Percentiles rank a stretch among this genome's conserved stretches.
These are phyloP conservation scores for Emmonsia crescens DNA, from an alignment of 2,329 filamentous ascomycete species.

Conservation along the genomic window DNA sequence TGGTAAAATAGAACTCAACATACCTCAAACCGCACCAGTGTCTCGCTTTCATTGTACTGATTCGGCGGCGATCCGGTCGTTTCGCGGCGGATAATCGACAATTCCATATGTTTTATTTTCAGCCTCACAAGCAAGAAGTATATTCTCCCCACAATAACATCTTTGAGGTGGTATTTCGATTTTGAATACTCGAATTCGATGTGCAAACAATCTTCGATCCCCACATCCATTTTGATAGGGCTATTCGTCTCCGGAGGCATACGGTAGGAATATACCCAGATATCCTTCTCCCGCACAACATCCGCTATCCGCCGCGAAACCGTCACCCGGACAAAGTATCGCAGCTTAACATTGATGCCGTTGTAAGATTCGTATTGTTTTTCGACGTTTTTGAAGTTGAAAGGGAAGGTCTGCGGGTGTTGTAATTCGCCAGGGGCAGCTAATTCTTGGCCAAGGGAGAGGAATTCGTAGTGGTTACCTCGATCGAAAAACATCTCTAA, in stretches of 20 bases:
- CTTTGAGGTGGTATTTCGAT: conserved; percentile 97
- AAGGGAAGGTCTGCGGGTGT: conserved; percentile 96
- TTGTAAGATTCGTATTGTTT: conserved; percentile 99
- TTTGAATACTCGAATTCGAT: conserved; percentile 99
- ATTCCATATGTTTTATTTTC: conserved; percentile 99
- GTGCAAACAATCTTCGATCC: conserved; percentile 97
- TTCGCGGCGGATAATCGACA: conserved; percentile 93
- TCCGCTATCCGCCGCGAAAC: conserved; percentile 96
- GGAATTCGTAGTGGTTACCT: conserved; percentile 98
- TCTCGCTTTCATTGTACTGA: conserved; percentile 99
- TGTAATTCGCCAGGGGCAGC: conserved; percentile 95
- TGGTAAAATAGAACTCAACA: conserved; percentile 13
- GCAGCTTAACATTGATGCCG: conserved; percentile 97
- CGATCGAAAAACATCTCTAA: conserved; percentile 99
- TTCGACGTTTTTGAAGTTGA: conserved; percentile 99
- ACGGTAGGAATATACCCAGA: conserved; percentile 98
- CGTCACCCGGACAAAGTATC: conserved; percentile 95
- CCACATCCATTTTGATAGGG: conserved; percentile 99
- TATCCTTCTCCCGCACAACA: conserved; percentile 96
- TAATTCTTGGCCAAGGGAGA: conserved; percentile 91
- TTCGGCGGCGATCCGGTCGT: conserved; percentile 95
- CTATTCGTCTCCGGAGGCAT: conserved; percentile 97
- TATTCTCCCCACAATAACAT: conserved; percentile 96
- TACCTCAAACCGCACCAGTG: conserved; percentile 89
- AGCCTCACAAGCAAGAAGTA: conserved; percentile 94